These are phyloP conservation scores for Boeremia exigua DNA, from an alignment of 2,329 filamentous ascomycete genomes.

Conservation along the genomic window DNA sequence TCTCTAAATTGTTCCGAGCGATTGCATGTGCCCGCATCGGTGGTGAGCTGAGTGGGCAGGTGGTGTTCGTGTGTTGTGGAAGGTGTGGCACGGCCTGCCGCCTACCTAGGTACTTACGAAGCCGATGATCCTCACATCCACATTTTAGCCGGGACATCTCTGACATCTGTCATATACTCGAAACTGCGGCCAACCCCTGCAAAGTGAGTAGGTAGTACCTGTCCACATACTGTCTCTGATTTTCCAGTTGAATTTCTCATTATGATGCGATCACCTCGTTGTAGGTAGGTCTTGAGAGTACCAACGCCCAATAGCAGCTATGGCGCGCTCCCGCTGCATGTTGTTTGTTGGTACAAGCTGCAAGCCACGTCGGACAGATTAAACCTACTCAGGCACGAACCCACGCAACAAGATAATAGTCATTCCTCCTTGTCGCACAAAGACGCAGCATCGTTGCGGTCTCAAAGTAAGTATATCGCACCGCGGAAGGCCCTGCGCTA, in stretches of 20 bases:
- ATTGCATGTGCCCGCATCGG: constrained; percentile 16
- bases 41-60: constrained; percentile 24
- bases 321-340: constrained; percentile 3
- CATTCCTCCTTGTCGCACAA: not conserved
- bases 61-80: constrained; percentile 3
- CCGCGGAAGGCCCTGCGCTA: not conserved
- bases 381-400: constrained; percentile 8
- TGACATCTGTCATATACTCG: not conserved
- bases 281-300: not conserved
- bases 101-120: too few species aligned
- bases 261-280: not conserved
- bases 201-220: not conserved
- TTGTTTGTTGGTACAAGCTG: not conserved
- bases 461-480: not conserved
- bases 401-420: not conserved
- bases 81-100: constrained; percentile 1
- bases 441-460: not conserved
- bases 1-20: not conserved
- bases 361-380: not conserved
- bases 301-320: not conserved
- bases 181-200: not conserved
- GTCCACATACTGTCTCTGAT: too few species aligned
- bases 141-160: not conserved
- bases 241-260: not conserved
- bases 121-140: constrained; percentile 1